These are phyloP conservation scores for Butyriboletus appendiculatus DNA, from an alignment of 1,284 basidiomycete genomes.

Conservation along the genomic window DNA sequence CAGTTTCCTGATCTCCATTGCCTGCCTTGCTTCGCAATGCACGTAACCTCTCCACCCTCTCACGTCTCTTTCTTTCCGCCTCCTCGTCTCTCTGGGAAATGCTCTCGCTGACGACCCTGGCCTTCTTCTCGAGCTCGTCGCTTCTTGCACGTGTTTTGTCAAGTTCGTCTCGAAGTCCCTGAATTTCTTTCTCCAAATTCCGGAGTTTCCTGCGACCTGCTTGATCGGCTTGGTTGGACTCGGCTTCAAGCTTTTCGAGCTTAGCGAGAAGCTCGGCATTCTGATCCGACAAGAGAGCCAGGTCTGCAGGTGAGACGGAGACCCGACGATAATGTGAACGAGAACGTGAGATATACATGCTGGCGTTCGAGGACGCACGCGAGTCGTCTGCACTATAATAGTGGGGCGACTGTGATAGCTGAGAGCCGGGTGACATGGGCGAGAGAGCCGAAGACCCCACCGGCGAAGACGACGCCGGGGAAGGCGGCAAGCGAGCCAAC, in stretches of 20 bases:
- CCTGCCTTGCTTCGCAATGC: conserved; percentile 44
- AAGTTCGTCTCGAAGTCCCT: conserved; percentile 66
- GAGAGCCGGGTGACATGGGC: conserved; percentile 31
- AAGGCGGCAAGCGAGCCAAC: conserved; percentile 57
- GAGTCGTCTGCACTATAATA: conserved; percentile 31
- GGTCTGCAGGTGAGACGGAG: conserved; percentile 67
- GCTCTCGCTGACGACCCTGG: conserved; percentile 42
- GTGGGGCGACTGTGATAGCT: conserved; percentile 38
- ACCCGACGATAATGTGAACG: conserved; percentile 51
- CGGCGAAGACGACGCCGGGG: conserved; percentile 35
- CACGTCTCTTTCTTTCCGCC: conserved; percentile 50
- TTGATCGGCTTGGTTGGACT: conserved; percentile 65
- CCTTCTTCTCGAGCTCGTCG: conserved; percentile 67
- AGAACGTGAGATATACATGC: conserved; percentile 24
- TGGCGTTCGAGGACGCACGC: conserved; percentile 14
- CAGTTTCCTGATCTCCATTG: conserved; percentile 27
- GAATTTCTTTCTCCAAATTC: conserved; percentile 76
- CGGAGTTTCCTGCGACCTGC: conserved; percentile 68
- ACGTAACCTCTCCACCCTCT: conserved; percentile 55
- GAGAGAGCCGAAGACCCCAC: conserved; percentile 29
- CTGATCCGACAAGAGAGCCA: conserved; percentile 73
- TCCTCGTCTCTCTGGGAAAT: conserved; percentile 47
- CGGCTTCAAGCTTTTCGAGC: conserved; percentile 71
- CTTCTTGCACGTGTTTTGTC: conserved; percentile 69
- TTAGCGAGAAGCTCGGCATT: conserved; percentile 78